Percentiles rank a stretch among this genome's conserved stretches.
Conservation (phyloP, 148 eudicot species). For the Drosera capensis region DNA sequence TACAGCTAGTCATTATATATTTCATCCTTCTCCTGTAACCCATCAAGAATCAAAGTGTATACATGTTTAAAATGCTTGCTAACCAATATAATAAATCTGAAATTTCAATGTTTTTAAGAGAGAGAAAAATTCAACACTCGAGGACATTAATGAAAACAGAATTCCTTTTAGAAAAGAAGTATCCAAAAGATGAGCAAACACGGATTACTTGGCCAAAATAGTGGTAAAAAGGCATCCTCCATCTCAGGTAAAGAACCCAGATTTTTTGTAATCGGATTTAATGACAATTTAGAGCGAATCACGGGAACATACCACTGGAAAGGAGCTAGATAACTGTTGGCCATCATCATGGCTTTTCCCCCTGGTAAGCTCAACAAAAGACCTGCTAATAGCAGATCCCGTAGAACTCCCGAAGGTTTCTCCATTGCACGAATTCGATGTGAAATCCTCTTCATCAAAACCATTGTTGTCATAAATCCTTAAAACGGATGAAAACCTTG, state of each 20-base stretch:
- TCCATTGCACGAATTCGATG: constrained; percentile 41
- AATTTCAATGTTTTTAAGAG: no score
- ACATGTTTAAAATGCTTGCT: no score
- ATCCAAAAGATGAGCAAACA: no score
- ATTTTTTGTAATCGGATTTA: background rate
- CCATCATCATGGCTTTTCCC: constrained; percentile 37
- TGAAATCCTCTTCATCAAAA: constrained; percentile 50
- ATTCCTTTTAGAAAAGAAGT: no score
- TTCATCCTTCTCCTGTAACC: no score
- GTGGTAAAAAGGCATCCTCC: no score
- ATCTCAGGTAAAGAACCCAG: background rate
- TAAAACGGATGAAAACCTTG: constrained; percentile 75
- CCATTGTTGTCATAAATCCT: constrained; percentile 85
- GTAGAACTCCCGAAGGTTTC: constrained; percentile 73
- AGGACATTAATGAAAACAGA: no score
- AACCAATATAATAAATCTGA: no score
- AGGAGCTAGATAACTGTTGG: constrained; percentile 25
- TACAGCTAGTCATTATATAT: no score
- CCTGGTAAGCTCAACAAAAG: constrained; percentile 37
- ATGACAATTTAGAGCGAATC: background rate
- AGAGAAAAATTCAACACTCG: no score
- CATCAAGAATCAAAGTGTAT: no score
- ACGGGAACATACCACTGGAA: constrained; percentile 25
- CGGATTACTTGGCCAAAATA: no score
- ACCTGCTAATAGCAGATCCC: constrained; percentile 30